Base-by-base conservation (phyloP, 306 rosid species). In the Medicago lupulina region DNA sequence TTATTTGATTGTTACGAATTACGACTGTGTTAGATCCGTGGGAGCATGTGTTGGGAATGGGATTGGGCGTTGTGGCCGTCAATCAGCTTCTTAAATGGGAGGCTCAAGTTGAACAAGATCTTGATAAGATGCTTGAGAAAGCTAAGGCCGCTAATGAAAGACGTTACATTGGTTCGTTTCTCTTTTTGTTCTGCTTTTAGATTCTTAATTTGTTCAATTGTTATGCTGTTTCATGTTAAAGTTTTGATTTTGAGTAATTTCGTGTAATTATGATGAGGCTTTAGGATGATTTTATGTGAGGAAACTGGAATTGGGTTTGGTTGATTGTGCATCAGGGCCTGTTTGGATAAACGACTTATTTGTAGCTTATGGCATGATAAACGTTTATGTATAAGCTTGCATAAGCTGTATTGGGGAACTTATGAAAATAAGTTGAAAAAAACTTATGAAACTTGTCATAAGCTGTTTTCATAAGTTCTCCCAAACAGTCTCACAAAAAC, bases 111-210 rank as follows among this genome's bases (percentile, higher is more conserved):
- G 84, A 88, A 54, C 90, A 80, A 57, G 97, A 92, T 87, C 97
- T 80, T 44, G 97, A 89, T 59, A 89, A 92, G 91, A 87, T 95
- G 97, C 88, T 95, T 55, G 92, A 79, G 4, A 90, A 86, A 73
- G 97, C 97, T 85, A 95, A 90, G 67, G 99, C 93, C 3, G 97
- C 97, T 54, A 95, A 95, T 74, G 99, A 95, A 82, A 92, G 99
- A 82, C 97, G 97, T 65, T 95, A 92, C 72, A 74, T 92, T 15
- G 97, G 99, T 95, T 82, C 36, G 15, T 36, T 13, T 16, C 38
- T 13, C 23, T 25, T 47, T 18, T 67, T 34, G 0, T 60, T 73
- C 4, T 60, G 59, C 13, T 55, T 62, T 74, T 73, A 7, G 75
- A 17, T 53, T 61, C 40, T 61, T 5, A 4, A 54, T 36, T 11